Conservation (phyloP, 176 grass and related monocot species). For the Luzula sylvatica region DNA sequence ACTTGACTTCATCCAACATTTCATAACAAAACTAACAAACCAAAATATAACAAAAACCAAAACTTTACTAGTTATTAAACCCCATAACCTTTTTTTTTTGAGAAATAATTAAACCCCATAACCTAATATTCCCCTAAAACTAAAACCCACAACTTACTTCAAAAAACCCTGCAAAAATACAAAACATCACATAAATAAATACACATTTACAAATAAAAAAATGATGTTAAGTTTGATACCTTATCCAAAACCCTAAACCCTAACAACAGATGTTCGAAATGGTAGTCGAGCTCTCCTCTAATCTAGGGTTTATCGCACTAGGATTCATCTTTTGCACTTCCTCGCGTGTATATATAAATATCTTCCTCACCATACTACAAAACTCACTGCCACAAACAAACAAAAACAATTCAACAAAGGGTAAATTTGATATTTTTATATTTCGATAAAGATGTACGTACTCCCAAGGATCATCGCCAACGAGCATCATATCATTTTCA, state of each 20-base stretch:
- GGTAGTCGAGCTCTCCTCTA: conserved; percentile 46
- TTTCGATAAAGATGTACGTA: conserved; percentile 18
- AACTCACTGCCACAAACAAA: conserved; percentile 55
- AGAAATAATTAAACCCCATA: neutral
- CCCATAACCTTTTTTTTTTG: too few relatives aligned
- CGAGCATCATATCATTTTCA: conserved; percentile 97
- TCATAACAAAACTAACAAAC: conserved; percentile 13
- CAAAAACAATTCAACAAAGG: neutral
- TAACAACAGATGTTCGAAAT: conserved; percentile 50
- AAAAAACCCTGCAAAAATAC: too few relatives aligned
- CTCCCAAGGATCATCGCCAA: conserved; percentile 95
- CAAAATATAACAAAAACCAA: conserved; percentile 12
- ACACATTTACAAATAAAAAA: too few relatives aligned
- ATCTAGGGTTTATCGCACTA: conserved; percentile 39
- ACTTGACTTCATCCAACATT: conserved; percentile 8
- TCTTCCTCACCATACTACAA: conserved; percentile 79
- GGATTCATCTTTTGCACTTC: conserved; percentile 90
- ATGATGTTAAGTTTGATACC: neutral
- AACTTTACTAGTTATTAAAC: conserved; percentile 14
- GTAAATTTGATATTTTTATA: too few relatives aligned
- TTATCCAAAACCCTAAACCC: conserved; percentile 10
- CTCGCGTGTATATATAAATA: conserved; percentile 77
- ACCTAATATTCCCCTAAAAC: neutral
- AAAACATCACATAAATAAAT: too few relatives aligned
- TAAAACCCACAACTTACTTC: too few relatives aligned